A percentile compares a stretch with the other conserved stretches of the same genome.
phyloP scores from a whole-genome alignment of 2,329 filamentous ascomycete species.

The Penicillium occitanis region DNA sequence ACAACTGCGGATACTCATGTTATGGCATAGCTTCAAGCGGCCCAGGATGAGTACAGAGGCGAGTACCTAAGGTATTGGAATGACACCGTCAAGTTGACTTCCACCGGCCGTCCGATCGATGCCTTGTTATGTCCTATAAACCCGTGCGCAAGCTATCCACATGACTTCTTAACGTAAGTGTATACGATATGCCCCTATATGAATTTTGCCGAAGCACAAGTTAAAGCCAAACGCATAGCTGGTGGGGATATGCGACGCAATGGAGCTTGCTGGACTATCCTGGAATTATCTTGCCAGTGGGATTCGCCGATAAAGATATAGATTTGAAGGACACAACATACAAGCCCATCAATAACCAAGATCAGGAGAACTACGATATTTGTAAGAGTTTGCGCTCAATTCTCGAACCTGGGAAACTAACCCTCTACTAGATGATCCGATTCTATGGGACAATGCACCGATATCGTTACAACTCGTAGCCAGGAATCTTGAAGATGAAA shows the following conservation, averaged over 20 bases:
- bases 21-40: no score
- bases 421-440: no score
- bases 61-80: background rate
- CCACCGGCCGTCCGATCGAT: background rate
- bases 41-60: background rate
- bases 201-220: no score
- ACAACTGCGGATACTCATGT: no score
- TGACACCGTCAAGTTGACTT: background rate
- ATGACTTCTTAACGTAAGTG: background rate
- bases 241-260: background rate
- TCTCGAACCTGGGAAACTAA: no score
- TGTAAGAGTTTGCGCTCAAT: background rate
- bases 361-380: background rate
- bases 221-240: background rate
- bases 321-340: background rate
- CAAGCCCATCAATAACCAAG: background rate
- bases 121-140: background rate
- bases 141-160: background rate
- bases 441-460: no score
- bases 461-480: no score
- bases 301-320: background rate
- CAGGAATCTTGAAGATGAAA: no score
- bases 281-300: background rate
- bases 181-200: no score
- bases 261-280: constrained; percentile 8